Conservation (phyloP, 78 protist species). For the Blattamonas nauphoetae region DNA sequence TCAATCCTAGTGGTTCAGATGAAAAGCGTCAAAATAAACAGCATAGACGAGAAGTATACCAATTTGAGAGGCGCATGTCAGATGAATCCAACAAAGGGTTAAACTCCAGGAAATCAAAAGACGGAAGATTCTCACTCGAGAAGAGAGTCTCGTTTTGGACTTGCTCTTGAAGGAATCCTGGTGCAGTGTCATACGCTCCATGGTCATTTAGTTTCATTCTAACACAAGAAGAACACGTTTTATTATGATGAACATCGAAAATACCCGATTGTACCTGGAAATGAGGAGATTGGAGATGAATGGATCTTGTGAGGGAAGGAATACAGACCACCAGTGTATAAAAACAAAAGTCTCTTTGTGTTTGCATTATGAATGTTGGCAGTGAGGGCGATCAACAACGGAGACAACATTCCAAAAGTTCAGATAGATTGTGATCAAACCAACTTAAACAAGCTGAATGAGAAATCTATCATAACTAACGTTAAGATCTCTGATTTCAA, state of each 20-base stretch:
- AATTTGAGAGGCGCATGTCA: constrained; percentile 40
- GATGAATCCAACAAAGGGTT: constrained; percentile 64
- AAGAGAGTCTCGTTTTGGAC: background rate
- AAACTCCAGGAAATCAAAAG: constrained; percentile 47
- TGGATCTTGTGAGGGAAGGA: background rate
- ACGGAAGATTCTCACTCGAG: constrained; percentile 12
- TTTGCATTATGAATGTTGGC: too few relatives aligned
- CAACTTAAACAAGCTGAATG: too few relatives aligned
- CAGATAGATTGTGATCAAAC: too few relatives aligned
- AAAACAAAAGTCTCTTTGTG: background rate
- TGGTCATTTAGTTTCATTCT: constrained; percentile 44
- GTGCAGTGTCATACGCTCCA: background rate
- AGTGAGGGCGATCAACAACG: too few relatives aligned
- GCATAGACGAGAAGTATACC: background rate
- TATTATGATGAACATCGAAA: constrained; percentile 41
- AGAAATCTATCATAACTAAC: too few relatives aligned
- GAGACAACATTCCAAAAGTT: too few relatives aligned
- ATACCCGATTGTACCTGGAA: background rate
- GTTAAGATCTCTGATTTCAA: too few relatives aligned
- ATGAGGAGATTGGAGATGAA: background rate
- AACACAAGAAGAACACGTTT: constrained; percentile 47
- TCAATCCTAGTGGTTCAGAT: constrained; percentile 20
- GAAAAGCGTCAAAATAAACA: background rate
- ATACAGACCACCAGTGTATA: background rate
- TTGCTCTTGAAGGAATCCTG: constrained; percentile 14